phyloP scores from a whole-genome alignment of 495 filamentous ascomycete genomes.

The Penicillium flavigenum region DNA sequence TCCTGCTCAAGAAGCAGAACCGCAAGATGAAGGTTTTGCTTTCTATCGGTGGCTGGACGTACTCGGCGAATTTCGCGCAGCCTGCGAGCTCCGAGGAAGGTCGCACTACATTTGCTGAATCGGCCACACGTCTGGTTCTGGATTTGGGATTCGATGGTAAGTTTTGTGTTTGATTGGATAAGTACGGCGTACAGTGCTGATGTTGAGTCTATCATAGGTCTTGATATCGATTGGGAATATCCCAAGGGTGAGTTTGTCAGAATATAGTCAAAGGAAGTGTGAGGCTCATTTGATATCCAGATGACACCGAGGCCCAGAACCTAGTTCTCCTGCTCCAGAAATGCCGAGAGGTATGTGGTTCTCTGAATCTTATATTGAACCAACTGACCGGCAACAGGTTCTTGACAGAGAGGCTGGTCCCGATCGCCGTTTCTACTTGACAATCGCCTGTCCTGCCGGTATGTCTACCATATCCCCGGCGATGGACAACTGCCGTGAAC shows the following conservation, averaged over 20 bases:
- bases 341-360: constrained; percentile 50
- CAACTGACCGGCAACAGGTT: constrained; percentile 32
- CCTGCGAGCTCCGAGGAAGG: constrained; percentile 63
- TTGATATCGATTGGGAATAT: constrained; percentile 68
- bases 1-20: constrained; percentile 82
- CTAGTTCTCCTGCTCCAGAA: constrained; percentile 69
- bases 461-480: background rate
- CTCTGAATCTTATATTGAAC: background rate
- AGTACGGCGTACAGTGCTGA: constrained; percentile 12
- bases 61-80: constrained; percentile 78
- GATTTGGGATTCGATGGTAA: constrained; percentile 64
- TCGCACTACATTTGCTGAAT: constrained; percentile 68
- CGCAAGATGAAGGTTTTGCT: constrained; percentile 88
- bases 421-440: constrained; percentile 66
- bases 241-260: constrained; percentile 34
- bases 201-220: constrained; percentile 27
- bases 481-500: constrained; percentile 20
- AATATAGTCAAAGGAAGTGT: background rate
- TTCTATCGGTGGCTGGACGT: constrained; percentile 96
- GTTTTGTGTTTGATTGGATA: constrained; percentile 13
- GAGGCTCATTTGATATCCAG: constrained; percentile 24
- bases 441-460: constrained; percentile 63
- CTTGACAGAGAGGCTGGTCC: constrained; percentile 62
- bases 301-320: constrained; percentile 61
- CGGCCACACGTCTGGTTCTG: constrained; percentile 64